Conservation (phyloP, 331 rosid genomes). For the Acacia concinna region DNA sequence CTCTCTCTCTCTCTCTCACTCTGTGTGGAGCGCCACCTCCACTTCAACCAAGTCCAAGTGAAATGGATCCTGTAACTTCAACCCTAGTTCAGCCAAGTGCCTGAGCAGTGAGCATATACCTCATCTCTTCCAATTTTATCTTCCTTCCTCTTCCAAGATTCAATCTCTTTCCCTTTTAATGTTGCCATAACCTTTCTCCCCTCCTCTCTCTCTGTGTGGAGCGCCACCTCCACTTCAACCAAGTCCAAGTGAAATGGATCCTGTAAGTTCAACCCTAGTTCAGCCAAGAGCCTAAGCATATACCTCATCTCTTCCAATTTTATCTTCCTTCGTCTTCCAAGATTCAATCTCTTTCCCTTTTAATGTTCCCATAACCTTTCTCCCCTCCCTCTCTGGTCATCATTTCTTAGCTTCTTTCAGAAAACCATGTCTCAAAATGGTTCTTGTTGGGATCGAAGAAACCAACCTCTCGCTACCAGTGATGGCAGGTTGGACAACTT, state of each 20-base stretch:
- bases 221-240: background rate
- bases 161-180: background rate
- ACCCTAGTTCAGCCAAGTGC: background rate
- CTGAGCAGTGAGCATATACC: background rate
- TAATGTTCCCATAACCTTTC: background rate
- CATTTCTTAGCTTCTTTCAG: background rate
- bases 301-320: background rate
- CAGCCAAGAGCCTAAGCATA: background rate
- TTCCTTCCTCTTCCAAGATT: background rate
- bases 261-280: background rate
- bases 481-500: slow-evolving; percentile 44
- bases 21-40: background rate
- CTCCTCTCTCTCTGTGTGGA: background rate
- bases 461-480: slow-evolving; percentile 35
- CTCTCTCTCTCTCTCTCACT: no score
- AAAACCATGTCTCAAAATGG: slow-evolving; percentile 54
- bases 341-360: background rate
- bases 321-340: background rate
- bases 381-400: background rate
- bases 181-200: background rate
- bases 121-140: background rate
- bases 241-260: background rate
- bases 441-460: slow-evolving; percentile 40
- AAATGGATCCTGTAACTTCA: background rate
- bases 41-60: background rate